A percentile compares a stretch with the other conserved stretches of the same genome.
Evolutionary conservation across 2,329 filamentous ascomycete species (phyloP).

Genomic region (Trichoderma endophyticum): DNA sequence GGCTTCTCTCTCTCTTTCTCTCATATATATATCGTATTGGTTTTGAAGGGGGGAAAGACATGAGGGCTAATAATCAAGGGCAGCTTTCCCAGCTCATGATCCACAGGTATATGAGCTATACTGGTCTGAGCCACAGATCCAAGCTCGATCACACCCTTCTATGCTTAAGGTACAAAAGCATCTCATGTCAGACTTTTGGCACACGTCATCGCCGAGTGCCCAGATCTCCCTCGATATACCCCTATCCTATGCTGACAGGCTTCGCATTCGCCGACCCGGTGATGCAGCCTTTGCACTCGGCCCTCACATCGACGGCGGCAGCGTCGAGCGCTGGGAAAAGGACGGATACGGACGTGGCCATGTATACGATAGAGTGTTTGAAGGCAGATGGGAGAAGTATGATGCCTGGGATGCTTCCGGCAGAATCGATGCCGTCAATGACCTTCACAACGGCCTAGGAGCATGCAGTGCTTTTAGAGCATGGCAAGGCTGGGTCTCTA

Average conservation of each 20-base stretch:
- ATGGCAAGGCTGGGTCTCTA: conserved; percentile 85
- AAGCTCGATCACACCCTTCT: conserved; percentile 64
- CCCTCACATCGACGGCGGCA: conserved; percentile 71
- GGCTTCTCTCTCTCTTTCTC: conserved; percentile 3
- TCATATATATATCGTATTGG: neutral
- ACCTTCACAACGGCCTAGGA: conserved; percentile 78
- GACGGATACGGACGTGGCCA: conserved; percentile 62
- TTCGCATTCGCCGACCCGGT: conserved; percentile 69
- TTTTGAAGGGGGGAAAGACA: neutral
- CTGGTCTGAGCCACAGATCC: conserved; percentile 67
- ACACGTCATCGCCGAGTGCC: conserved; percentile 45
- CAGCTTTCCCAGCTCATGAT: conserved; percentile 61
- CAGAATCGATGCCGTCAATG: conserved; percentile 64
- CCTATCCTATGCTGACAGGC: conserved; percentile 66
- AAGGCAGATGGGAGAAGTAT: conserved; percentile 75
- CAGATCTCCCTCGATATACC: conserved; percentile 53
- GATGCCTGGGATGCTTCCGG: conserved; percentile 77
- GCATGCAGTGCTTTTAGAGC: conserved; percentile 82
- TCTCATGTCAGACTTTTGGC: conserved; percentile 62
- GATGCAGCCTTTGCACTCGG: conserved; percentile 69
- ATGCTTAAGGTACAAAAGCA: conserved; percentile 59
- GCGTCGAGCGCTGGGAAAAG: conserved; percentile 71
- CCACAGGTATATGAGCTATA: conserved; percentile 74
- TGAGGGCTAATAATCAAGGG: neutral
- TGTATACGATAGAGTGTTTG: conserved; percentile 71